Evolutionary conservation across 345 rosid genomes (phyloP).

Genomic region (Moricandia moricandioides): DNA sequence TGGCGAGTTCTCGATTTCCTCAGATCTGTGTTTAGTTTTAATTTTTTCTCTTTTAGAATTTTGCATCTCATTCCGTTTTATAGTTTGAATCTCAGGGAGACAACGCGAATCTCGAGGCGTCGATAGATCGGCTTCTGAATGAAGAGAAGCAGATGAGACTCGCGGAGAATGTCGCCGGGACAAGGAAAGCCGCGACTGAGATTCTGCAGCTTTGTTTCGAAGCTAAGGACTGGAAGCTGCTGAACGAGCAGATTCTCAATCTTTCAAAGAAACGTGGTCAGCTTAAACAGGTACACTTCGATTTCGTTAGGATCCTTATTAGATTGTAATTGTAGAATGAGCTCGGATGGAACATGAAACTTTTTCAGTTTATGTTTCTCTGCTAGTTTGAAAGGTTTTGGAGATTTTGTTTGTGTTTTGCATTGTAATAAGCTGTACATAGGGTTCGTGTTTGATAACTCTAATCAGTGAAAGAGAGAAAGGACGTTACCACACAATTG

Average conservation of each 20-base stretch:
- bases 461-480: too few species aligned
- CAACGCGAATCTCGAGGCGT: conserved; percentile 46
- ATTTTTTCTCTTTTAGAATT: neutral
- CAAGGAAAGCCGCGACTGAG: conserved; percentile 71
- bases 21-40: conserved; percentile 9
- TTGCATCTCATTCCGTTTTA: neutral
- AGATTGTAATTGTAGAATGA: neutral
- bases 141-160: conserved; percentile 86
- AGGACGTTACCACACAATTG: too few species aligned
- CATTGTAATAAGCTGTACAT: too few species aligned
- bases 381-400: too few species aligned
- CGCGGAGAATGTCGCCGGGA: conserved; percentile 73
- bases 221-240: conserved; percentile 79
- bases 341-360: neutral
- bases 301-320: neutral
- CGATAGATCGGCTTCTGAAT: conserved; percentile 66
- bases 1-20: conserved; percentile 25
- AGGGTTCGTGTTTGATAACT: too few species aligned
- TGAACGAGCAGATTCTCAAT: conserved; percentile 50
- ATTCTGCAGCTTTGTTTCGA: conserved; percentile 81
- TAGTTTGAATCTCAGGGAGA: conserved; percentile 46
- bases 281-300: conserved; percentile 68
- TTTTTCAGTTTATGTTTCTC: neutral
- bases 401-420: too few species aligned
- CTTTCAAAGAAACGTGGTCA: conserved; percentile 88